Conservation (phyloP, 2,329 filamentous ascomycete species). For the Ploettnerulaceae sp. region DNA sequence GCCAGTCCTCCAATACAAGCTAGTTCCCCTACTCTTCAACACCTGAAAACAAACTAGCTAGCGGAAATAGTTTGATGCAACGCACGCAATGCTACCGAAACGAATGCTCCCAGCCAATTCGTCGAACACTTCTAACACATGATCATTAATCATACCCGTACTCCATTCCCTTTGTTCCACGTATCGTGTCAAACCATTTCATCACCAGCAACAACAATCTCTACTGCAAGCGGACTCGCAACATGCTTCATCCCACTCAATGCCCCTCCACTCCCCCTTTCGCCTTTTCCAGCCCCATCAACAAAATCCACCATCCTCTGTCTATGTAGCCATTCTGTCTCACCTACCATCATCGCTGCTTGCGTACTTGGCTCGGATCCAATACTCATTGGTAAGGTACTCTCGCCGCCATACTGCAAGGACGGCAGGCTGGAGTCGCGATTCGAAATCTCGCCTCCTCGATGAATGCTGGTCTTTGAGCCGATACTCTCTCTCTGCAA, state of each 20-base stretch:
- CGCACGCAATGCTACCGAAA: not conserved
- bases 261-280: too few species aligned
- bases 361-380: not conserved
- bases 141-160: not conserved
- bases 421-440: not conserved
- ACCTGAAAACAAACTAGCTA: not conserved
- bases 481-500: not conserved
- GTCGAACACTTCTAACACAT: not conserved
- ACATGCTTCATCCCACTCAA: not conserved
- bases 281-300: not conserved
- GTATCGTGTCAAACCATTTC: not conserved
- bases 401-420: not conserved
- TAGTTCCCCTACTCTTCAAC: not conserved
- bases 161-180: not conserved
- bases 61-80: too few species aligned
- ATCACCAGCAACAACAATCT: not conserved
- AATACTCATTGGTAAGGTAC: conserved; percentile 4
- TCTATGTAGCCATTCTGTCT: conserved; percentile 6
- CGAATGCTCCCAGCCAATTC: not conserved
- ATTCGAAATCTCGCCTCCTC: not conserved
- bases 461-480: not conserved
- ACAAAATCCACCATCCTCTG: not conserved
- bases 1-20: too few species aligned
- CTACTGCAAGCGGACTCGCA: not conserved
- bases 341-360: not conserved